phyloP scores from a whole-genome alignment of 495 filamentous ascomycete species.

The Trichoderma reesei region DNA sequence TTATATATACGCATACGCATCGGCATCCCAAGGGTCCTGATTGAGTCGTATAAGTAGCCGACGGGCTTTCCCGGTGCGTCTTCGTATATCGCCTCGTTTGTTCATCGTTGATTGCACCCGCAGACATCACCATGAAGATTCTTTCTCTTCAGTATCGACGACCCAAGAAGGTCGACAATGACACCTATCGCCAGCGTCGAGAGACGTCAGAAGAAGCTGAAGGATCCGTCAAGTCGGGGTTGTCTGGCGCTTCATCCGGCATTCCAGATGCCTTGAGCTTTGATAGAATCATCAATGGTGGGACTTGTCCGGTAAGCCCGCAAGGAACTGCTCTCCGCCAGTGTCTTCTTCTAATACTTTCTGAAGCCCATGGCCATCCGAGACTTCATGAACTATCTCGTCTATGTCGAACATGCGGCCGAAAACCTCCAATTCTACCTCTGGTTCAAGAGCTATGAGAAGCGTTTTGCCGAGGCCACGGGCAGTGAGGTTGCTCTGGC shows the following conservation, averaged over 20 bases:
- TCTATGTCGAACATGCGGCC: conserved; percentile 61
- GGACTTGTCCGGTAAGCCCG: conserved; percentile 60
- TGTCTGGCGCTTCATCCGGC: conserved; percentile 20
- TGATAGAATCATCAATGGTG: conserved; percentile 60
- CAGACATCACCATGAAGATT: neutral
- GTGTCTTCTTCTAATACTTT: conserved; percentile 10
- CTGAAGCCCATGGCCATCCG: conserved; percentile 58
- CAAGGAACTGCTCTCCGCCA: neutral
- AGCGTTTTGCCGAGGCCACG: conserved; percentile 47
- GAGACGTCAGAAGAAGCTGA: neutral
- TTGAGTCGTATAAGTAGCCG: neutral
- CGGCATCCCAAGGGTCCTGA: neutral
- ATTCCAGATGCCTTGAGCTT: conserved; percentile 63
- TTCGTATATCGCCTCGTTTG: neutral
- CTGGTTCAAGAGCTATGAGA: conserved; percentile 58
- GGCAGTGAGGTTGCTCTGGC: conserved; percentile 45
- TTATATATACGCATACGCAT: neutral
- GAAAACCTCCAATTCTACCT: conserved; percentile 77
- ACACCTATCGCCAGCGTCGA: neutral
- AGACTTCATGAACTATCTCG: conserved; percentile 74
- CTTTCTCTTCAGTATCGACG: neutral
- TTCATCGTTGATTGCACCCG: neutral
- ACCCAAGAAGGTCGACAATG: neutral
- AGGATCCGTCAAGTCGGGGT: neutral
- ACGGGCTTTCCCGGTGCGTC: neutral